Evolutionary conservation across 306 rosid species (phyloP), one percentile per base, ranked within the genome.

Genomic region (Prunus mongolica): DNA sequence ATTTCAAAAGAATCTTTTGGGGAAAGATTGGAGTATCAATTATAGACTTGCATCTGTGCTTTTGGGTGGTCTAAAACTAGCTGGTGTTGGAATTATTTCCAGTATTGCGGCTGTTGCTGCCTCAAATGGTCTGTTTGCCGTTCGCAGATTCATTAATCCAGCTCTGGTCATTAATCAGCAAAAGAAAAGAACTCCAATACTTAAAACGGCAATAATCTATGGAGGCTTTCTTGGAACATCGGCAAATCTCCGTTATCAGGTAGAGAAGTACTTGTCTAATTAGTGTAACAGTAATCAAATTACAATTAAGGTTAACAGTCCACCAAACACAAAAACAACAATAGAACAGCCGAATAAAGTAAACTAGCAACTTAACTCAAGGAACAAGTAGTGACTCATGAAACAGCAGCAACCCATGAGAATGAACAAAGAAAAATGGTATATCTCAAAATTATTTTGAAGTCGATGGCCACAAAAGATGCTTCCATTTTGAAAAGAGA

Each of bases 241-340:
- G 18, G 85, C 98, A 71, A 95, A 95, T 80, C 93, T 95, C 22
- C 96, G 98, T 45, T 95, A 94, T 84, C 98, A 94, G 98, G 98
- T 94, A 82, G 57, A 54, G 54, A 73, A 74, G 49, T 70, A 56
- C 22, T 63, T 52, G n/a, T 56, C 72, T 16, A 13, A 15, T 51
- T 3, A 5, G 6, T 15, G 7, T 51, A 51, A 51, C 5, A 51
- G 8, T 51, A 51, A 51, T 16, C 8, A 51, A 19, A 51, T 32
- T 32, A 32, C 38, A 5, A 32, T 32, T 32, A 32, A 32, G 38
- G 38, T 32, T 32, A 51, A 51, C n/a, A 15, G 20, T 51, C 56
- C 56, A 15, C 8, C 20, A 0, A 51, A 51, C 16, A 51, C 19
- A 15, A 16, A 51, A 51, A 51, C 44, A 51, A 51, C 18, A 51